Evolutionary conservation across 2,329 filamentous ascomycete species (phyloP).

Genomic region (Arthrobotrys conoides): DNA sequence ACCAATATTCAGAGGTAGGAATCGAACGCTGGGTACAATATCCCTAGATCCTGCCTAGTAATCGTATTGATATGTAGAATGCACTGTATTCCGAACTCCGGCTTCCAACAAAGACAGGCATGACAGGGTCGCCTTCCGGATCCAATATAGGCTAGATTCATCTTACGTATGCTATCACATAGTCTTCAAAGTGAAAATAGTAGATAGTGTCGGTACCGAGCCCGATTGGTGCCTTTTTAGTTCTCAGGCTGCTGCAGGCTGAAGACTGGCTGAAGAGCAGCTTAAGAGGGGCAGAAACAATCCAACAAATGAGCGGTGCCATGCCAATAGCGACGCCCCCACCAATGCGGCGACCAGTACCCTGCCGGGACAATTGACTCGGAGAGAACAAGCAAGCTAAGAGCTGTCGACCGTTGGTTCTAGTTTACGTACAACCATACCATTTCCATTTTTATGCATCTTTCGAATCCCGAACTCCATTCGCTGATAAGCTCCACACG

Average conservation of each 20-base stretch:
- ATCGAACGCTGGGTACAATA: neutral
- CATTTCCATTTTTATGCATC: slow-evolving; percentile 18
- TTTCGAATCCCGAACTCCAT: slow-evolving; percentile 23
- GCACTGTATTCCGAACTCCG: slow-evolving; percentile 1
- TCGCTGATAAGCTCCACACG: slow-evolving; percentile 58
- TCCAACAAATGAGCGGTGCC: slow-evolving; percentile 45
- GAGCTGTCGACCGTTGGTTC: slow-evolving; percentile 14
- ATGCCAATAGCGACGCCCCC: slow-evolving; percentile 52
- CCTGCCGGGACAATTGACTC: slow-evolving; percentile 8
- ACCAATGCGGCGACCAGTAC: slow-evolving; percentile 24
- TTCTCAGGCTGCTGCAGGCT: neutral
- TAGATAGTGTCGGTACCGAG: slow-evolving; percentile 3
- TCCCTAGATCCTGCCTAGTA: neutral
- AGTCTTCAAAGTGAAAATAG: neutral
- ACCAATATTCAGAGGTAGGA: neutral
- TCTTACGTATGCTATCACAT: slow-evolving; percentile 10
- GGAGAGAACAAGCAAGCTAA: slow-evolving; percentile 28
- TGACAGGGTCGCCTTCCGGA: slow-evolving; percentile 11
- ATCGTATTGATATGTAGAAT: neutral
- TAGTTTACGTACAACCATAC: slow-evolving; percentile 46
- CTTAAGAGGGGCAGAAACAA: slow-evolving; percentile 41
- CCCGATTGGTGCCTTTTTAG: slow-evolving; percentile 15
- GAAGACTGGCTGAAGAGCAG: neutral
- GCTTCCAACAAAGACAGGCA: neutral
- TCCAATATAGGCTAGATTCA: slow-evolving; percentile 6